Evolutionary conservation across 495 filamentous ascomycete genomes (phyloP), one percentile per base, ranked within the genome.

Genomic region (Penicillium odoratum): DNA sequence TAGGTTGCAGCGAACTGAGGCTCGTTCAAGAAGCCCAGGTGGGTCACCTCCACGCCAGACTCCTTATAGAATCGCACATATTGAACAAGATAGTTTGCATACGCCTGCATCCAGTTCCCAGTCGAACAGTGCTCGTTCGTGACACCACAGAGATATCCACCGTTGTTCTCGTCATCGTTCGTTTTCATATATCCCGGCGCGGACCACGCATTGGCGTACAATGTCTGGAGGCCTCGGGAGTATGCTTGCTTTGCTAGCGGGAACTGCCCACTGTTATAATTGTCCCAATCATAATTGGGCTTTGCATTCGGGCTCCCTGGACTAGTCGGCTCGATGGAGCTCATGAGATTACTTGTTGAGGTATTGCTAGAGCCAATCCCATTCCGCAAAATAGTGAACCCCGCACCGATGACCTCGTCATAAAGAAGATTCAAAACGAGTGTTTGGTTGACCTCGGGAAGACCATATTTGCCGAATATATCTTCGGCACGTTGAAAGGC

Each of bases 161-260:
- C 72, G 40, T 71, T 69, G 38, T 57, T 55, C 40, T 78, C 67
- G 26, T 68, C 60, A 13, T 68, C 64, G 59, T 78, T 81, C 6
- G 78, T 83, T 65, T 84, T 85, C 81, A 85, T 84, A 69, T 76
- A 85, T 0, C 76, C 80, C 0, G 80, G 80, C 0, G 81, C 82
- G 31, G 71, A 77, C 81, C 81, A 84, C 0, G 82, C 81, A 67
- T 86, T 73, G 1, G 80, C 80, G 58, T 83, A 84, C 10, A 48
- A 11, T n/a, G 46, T 48, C 26, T 48, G 46, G 3, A 48, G 13
- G 8, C 46, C 46, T 46, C 75, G 72, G 1, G 59, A 62, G 25
- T 74, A 62, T 1, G 79, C 79, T 53, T 81, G 68, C 56, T 81
- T 66, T 13, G 78, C 73, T 11, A 83, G 67, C 73, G 74, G 82